A percentile compares a stretch with the other conserved stretches of the same genome.
Conservation (phyloP, 176 grass and related monocot genomes). For the Thalia dealbata region DNA sequence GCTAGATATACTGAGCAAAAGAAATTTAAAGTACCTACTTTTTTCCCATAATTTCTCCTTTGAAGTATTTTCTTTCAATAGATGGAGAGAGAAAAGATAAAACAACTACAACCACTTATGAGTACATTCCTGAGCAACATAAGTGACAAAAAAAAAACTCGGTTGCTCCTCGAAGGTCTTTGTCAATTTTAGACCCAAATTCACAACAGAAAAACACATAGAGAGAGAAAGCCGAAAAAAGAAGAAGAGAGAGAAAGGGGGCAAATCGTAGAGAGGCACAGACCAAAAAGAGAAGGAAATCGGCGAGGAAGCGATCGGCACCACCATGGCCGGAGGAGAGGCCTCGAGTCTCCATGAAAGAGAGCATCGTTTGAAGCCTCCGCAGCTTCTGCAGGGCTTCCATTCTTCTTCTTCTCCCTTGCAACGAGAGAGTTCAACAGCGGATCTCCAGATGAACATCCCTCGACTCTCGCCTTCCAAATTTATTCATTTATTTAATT, state of each 20-base stretch:
- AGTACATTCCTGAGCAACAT: too few species aligned
- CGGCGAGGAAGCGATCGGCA: constrained; percentile 59
- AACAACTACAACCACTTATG: too few species aligned
- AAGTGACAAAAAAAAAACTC: too few species aligned
- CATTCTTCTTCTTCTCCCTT: constrained; percentile 24
- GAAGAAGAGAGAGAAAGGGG: background rate
- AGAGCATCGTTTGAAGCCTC: constrained; percentile 58
- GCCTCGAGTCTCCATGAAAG: constrained; percentile 38
- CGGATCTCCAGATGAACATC: background rate
- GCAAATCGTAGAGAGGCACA: background rate
- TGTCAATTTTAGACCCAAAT: background rate
- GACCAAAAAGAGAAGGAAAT: constrained; percentile 72
- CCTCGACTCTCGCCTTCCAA: too few species aligned
- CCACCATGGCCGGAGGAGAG: constrained; percentile 20
- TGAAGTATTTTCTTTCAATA: background rate
- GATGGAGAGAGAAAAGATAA: background rate
- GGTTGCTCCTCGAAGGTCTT: background rate
- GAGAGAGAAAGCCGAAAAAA: background rate
- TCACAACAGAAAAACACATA: background rate
- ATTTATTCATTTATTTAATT: too few species aligned
- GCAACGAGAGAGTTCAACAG: background rate
- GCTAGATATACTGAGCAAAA: too few species aligned
- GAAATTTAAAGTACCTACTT: background rate
- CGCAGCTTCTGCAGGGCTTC: constrained; percentile 59
- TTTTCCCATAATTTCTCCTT: background rate